Percentiles rank a stretch among this genome's conserved stretches.
Conservation (phyloP, 1,139 yeast genomes). For the Hanseniaspora gamundiae region DNA sequence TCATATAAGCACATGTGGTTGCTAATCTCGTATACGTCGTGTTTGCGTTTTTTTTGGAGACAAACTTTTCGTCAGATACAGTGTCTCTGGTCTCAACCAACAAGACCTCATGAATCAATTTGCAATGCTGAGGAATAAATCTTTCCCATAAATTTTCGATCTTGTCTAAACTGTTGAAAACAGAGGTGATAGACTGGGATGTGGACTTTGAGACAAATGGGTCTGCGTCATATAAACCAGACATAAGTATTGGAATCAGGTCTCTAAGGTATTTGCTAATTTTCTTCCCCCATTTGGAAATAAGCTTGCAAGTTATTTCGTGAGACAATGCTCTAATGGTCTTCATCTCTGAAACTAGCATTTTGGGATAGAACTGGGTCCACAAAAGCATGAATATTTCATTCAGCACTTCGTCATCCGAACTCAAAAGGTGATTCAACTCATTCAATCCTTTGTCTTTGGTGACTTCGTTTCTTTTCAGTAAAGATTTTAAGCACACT, state of each 20-base stretch:
- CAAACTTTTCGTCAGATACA: conserved; percentile 64
- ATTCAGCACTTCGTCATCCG: conserved; percentile 20
- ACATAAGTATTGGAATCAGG: conserved; percentile 59
- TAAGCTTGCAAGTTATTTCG: conserved; percentile 45
- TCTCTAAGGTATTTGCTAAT: conserved; percentile 55
- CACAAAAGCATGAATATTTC: conserved; percentile 51
- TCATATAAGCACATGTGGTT: conserved; percentile 35
- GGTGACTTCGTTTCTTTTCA: conserved; percentile 73
- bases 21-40: conserved; percentile 55
- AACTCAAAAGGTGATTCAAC: conserved; percentile 27
- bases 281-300: conserved; percentile 43
- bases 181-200: conserved; percentile 32
- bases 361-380: conserved; percentile 73
- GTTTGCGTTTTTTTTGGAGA: conserved; percentile 52
- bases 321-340: conserved; percentile 51
- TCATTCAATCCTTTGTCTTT: conserved; percentile 69
- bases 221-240: conserved; percentile 63
- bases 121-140: conserved; percentile 44
- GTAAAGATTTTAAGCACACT: conserved; percentile 57
- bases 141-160: conserved; percentile 48
- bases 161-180: conserved; percentile 51
- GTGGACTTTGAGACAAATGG: conserved; percentile 43
- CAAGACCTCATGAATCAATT: conserved; percentile 40
- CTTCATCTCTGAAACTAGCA: conserved; percentile 60
- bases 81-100: conserved; percentile 47